These are phyloP conservation scores for Camellia granthamiana DNA, from an alignment of 148 eudicot species.

Conservation along the genomic window DNA sequence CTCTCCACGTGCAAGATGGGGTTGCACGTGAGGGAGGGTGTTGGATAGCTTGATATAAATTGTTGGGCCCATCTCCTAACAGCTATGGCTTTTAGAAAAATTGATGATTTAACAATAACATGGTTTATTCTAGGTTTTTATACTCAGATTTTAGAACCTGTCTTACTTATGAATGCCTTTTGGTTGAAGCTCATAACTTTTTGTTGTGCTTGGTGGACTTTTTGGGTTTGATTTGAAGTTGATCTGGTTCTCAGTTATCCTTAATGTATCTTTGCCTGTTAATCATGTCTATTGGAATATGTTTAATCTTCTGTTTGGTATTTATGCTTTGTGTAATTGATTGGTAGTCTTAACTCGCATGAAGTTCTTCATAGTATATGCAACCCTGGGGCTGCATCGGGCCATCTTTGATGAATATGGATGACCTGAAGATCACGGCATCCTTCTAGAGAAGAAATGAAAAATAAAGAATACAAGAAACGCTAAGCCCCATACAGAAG, in stretches of 20 bases:
- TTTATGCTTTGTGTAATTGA: conserved; percentile 2
- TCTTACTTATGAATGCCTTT: background rate
- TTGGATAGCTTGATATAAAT: no score
- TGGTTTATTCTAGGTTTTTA: background rate
- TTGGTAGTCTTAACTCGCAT: background rate
- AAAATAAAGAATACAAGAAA: background rate
- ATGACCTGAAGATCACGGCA: background rate
- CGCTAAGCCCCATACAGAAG: background rate
- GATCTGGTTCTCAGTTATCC: background rate
- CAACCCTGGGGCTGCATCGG: background rate
- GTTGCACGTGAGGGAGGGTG: no score
- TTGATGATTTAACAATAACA: background rate
- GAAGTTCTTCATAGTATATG: background rate
- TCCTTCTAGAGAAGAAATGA: conserved; percentile 6
- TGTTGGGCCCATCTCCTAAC: no score
- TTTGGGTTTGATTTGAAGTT: background rate
- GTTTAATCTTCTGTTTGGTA: background rate
- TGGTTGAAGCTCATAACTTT: background rate
- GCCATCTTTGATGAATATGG: background rate
- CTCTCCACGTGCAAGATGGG: no score
- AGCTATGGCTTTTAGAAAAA: no score
- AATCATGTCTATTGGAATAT: background rate
- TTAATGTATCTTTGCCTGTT: background rate
- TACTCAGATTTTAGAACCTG: background rate
- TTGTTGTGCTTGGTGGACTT: background rate